Evolutionary conservation across 169 alveolate genomes (phyloP), one percentile per base, ranked within the genome.

Genomic region (Plasmodium cynomolgi): DNA sequence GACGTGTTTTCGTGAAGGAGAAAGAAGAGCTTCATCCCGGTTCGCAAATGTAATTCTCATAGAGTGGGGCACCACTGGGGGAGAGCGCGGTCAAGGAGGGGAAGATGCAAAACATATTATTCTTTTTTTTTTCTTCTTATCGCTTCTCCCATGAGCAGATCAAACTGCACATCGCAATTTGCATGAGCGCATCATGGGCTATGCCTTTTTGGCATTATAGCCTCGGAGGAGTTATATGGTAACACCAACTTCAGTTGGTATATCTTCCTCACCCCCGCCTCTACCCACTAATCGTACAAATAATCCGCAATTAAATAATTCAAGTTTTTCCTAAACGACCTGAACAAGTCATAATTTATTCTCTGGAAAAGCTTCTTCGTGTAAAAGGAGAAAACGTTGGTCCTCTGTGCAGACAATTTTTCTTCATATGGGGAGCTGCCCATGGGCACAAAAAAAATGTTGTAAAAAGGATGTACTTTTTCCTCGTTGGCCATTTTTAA

Each of bases 311-410:
- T 86, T 58, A 86, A 71, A 74, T 86, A 86, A 71, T 86, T 86
- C 41, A 86, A 17, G 81, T 86, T 86, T 86, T 86, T 86, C 39
- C 93, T 47, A 79, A 86, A 86, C 58, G 93, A 86, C 54, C 93
- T 75, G 85, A 86, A 86, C 82, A 86, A 77, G 85, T 86, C 93
- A 77, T 86, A 86, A 50, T 86, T 86, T 20, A 86, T 77, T 77
- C 72, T 86, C 72, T 86, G 93, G 71, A 86, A 75, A 74, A 86
- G 20, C 23, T 86, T 86, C 31, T 86, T 86, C 68, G 72, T 4
- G 62, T 79, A 86, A 54, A 86, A 86, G 23, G 56, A 33, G 85
- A 86, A 77, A 75, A 54, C 11, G 31, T 50, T 86, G 15, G 44
- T 54, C 47, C 44, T 37, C 29, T 50, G 15, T 37, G 54, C 29